Evolutionary conservation across 1,139 yeast genomes (phyloP).

Genomic region (Kurtzmaniella quercitrusa): DNA sequence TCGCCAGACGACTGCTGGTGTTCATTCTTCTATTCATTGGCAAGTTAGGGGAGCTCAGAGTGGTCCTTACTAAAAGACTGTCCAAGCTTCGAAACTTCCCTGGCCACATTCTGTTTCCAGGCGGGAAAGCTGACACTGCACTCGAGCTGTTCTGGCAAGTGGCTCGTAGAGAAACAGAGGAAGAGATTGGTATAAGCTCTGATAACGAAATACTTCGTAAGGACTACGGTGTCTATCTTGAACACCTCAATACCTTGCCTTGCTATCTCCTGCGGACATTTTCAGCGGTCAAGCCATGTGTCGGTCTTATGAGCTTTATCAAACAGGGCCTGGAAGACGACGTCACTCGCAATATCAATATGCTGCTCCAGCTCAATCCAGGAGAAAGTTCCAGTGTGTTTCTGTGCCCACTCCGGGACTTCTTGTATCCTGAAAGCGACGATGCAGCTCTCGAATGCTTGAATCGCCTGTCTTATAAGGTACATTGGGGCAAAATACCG

Average conservation of each 20-base stretch:
- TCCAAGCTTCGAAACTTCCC: conserved; percentile 66
- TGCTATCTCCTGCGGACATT: conserved; percentile 75
- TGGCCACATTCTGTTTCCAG: conserved; percentile 87
- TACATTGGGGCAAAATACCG: conserved; percentile 68
- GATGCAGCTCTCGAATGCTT: conserved; percentile 39
- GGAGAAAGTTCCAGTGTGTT: conserved; percentile 70
- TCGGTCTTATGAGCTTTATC: conserved; percentile 52
- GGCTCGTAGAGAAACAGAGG: conserved; percentile 78
- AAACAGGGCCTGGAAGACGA: conserved; percentile 12
- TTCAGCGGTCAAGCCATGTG: conserved; percentile 76
- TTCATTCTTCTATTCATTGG: conserved; percentile 70
- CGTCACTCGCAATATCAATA: conserved; percentile 27
- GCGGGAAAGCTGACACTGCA: conserved; percentile 74
- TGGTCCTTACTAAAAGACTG: conserved; percentile 73
- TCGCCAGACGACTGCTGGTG: conserved; percentile 70
- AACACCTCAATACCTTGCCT: conserved; percentile 60
- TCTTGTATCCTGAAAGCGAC: conserved; percentile 39
- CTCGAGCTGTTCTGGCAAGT: conserved; percentile 66
- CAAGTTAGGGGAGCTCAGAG: conserved; percentile 66
- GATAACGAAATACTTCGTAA: conserved; percentile 40
- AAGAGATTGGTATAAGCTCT: conserved; percentile 74
- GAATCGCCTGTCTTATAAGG: conserved; percentile 34
- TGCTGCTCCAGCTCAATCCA: conserved; percentile 46
- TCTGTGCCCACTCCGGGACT: conserved; percentile 63
- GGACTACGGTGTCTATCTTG: conserved; percentile 51